These are phyloP conservation scores for Populus hybrid DNA, from an alignment of 441 rosid genomes.

Conservation along the genomic window DNA sequence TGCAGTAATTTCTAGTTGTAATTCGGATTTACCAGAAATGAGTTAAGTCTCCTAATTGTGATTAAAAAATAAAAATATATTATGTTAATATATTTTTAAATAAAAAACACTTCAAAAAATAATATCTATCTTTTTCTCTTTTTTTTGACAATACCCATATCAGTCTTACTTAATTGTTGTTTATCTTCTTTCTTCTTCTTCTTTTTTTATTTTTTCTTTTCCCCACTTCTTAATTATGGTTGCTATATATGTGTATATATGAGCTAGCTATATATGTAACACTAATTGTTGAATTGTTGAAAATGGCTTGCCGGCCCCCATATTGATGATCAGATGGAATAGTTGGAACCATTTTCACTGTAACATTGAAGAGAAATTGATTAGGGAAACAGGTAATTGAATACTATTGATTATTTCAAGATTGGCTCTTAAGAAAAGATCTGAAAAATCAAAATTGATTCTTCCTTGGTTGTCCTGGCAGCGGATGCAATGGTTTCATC, in stretches of 20 bases:
- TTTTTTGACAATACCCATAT: too few relatives aligned
- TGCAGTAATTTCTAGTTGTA: too few relatives aligned
- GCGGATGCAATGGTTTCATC: conserved; percentile 56
- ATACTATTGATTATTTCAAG: not conserved
- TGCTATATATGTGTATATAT: not conserved
- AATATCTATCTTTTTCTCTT: too few relatives aligned
- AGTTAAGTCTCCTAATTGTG: too few relatives aligned
- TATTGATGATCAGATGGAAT: conserved; percentile 44
- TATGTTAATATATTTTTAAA: too few relatives aligned
- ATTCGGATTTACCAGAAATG: too few relatives aligned
- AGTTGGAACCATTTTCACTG: conserved; percentile 58
- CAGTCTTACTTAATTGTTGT: not conserved
- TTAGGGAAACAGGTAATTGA: conserved; percentile 42
- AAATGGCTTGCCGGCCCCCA: not conserved
- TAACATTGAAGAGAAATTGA: conserved; percentile 43
- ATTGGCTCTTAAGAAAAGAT: not conserved
- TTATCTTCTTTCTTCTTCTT: not conserved
- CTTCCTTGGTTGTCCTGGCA: conserved; percentile 5
- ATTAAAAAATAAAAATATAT: too few relatives aligned
- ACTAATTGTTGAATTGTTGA: not conserved
- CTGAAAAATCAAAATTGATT: not conserved
- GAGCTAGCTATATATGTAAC: not conserved
- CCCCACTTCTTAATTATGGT: not conserved
- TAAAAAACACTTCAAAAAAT: too few relatives aligned
- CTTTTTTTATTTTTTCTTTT: not conserved